Evolutionary conservation across 352 stramenopile genomes (phyloP), one percentile per base, ranked within the genome.

Genomic region (Phytopythium aichiense): DNA sequence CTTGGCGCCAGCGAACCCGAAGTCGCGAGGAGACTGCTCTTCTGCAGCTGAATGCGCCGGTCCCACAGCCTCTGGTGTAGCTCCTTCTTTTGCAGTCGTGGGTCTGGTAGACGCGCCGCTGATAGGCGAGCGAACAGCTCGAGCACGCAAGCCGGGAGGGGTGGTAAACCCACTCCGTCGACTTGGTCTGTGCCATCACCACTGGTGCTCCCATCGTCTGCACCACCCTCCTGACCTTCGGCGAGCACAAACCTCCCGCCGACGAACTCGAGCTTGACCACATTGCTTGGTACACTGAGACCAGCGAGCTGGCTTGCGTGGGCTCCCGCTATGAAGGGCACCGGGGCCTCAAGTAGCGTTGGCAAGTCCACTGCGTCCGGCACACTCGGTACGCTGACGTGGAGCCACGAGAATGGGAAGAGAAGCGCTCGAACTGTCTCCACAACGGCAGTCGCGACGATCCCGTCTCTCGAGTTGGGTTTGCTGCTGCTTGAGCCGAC

Each of bases 301-400:
- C 71, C 53, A 22, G 65, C 61, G 13, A 86, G 57, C 58, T 87
- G 77, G 1, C 30, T 58, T 0, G 65, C 63, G 52, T 80, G 66
- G 4, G 77, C 74, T 1, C 77, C 77, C 0, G 74, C 77, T 25
- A 84, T 73, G 57, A 87, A 87, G 0, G 77, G 74, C 23, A 84
- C 77, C 1, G 77, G 77, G 1, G 77, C 77, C 42, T 87, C 77
- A 4, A 87, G 67, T 2, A 87, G 60, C 50, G 74, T 87, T 20
- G 58, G 69, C 16, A 87, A 67, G 45, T 87, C 77, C 20, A 87
- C 65, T 30, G 66, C 71, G 53, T 82, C 74, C 0, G 77, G 77
- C 31, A 87, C 68, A 31, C 72, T 79, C 11, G 77, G 77, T 58
- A 84, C 74, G 58, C 77, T 77, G 12, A 87, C 77, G 53, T 87